These are phyloP conservation scores for Herpetomonas samuelpessoai DNA, from an alignment of 208 protist species.

Conservation along the genomic window DNA sequence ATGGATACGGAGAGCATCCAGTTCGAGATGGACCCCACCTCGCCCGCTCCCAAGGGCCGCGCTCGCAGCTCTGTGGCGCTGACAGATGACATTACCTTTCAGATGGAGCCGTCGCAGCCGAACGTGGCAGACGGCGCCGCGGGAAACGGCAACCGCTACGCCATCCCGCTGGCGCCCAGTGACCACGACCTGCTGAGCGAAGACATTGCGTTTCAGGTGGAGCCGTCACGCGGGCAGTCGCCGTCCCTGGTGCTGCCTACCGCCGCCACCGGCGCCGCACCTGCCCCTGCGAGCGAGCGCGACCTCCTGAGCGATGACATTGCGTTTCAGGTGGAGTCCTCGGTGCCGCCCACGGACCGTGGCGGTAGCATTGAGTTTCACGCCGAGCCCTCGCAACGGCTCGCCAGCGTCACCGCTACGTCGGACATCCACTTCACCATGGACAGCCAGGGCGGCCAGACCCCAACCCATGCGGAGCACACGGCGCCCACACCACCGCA, in stretches of 20 bases:
- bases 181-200: background rate
- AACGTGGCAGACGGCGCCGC: background rate
- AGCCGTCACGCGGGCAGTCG: constrained; percentile 8
- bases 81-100: constrained; percentile 11
- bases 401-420: constrained; percentile 1
- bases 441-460: background rate
- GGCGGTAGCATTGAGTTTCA: constrained; percentile 5
- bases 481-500: background rate
- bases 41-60: background rate
- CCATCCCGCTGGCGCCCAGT: background rate
- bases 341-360: background rate
- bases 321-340: background rate
- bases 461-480: background rate
- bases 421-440: constrained; percentile 8
- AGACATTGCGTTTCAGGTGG: no score
- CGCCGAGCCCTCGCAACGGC: constrained; percentile 3
- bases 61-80: background rate
- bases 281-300: no score
- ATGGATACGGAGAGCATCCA: background rate
- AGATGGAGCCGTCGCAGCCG: constrained; percentile 11
- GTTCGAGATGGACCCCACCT: background rate
- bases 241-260: constrained; percentile 1
- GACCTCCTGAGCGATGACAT: background rate
- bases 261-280: constrained; percentile 2
- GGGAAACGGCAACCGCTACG: background rate